Evolutionary conservation across 345 rosid genomes (phyloP).

Genomic region (Lagerstroemia speciosa): DNA sequence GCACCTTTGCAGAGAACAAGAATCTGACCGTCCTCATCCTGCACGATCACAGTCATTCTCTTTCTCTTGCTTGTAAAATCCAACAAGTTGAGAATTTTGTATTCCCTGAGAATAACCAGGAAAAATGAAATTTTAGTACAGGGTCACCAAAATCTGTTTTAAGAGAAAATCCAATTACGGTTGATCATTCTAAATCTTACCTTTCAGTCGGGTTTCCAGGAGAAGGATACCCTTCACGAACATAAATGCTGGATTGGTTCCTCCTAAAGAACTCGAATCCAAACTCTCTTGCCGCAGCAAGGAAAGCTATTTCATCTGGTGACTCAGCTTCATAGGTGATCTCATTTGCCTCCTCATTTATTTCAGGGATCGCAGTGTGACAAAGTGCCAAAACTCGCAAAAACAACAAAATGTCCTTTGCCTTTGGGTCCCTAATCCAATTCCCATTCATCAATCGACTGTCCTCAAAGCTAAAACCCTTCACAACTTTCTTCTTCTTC

Average conservation of each 20-base stretch:
- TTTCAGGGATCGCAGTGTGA: constrained; percentile 95
- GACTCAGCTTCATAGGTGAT: constrained; percentile 91
- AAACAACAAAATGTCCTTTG: constrained; percentile 52
- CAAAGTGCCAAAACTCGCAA: constrained; percentile 77
- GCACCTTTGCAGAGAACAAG: constrained; percentile 98
- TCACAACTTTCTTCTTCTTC: constrained; percentile 36
- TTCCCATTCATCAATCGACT: constrained; percentile 71
- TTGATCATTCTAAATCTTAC: constrained; percentile 32
- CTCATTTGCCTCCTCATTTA: constrained; percentile 62
- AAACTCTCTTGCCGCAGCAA: constrained; percentile 94
- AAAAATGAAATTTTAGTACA: constrained; percentile 1
- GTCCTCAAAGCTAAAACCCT: constrained; percentile 91
- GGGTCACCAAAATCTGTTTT: not conserved
- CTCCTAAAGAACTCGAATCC: constrained; percentile 89
- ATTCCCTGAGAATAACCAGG: constrained; percentile 52
- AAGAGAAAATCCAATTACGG: not conserved
- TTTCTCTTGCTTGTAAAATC: constrained; percentile 98
- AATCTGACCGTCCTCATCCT: constrained; percentile 83
- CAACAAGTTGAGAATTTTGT: constrained; percentile 76
- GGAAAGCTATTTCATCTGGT: constrained; percentile 95
- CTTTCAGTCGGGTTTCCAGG: constrained; percentile 56
- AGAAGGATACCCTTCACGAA: constrained; percentile 52
- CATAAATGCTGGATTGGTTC: constrained; percentile 78
- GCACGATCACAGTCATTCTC: constrained; percentile 90
- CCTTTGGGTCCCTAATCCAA: constrained; percentile 70